Base-by-base conservation (phyloP, 805 yeast species). In the Metschnikowia drakensbergensis region DNA sequence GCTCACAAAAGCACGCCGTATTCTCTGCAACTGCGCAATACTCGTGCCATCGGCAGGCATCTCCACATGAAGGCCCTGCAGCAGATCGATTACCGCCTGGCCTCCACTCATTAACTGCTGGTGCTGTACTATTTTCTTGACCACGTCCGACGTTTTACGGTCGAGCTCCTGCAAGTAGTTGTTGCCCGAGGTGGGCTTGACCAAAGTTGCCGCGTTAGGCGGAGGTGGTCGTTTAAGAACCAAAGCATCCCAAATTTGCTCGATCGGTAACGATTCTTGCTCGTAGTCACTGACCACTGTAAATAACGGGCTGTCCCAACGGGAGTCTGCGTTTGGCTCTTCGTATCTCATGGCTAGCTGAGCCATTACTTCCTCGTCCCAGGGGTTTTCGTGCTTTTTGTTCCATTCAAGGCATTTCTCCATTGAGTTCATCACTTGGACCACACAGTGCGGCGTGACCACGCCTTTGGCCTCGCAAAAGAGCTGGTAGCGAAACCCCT, bases 291-390 rank as follows among this genome's bases (percentile, higher is more conserved):
- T 77, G 3, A 82, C 77, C 1, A 91, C 66, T 0, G 88, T 81
- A 61, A 90, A 83, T 52, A 92, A 69, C 5, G 99, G 99, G 3
- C 96, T 82, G 61, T 94, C 99, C 99, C 99, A 94, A 51, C 97
- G 71, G 27, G 84, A 80, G 59, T 80, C 79, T 30, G 83, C 82
- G 61, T 88, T 86, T 0, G 99, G 99, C 63, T 94, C 99, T 66
- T 94, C 99, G 61, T 84, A 94, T 50, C 99, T 68, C 81, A 90
- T 86, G 3, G 81, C 77, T 49, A 92, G 69, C 45, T 85, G 91
- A 11, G 75, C 75, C 35, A 90, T 69, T 27, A 88, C 66, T 31
- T 79, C 82, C 1, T 71, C 74, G 39, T 81, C 83, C 96, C 96
- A 90, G 10, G 69, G 64, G 5, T 69, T 68, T 3, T 54, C 65